A percentile compares a stretch with the other conserved stretches of the same genome.
These are phyloP conservation scores for Globisporangium mamillatum DNA, from an alignment of 352 stramenopile genomes.

Conservation along the genomic window DNA sequence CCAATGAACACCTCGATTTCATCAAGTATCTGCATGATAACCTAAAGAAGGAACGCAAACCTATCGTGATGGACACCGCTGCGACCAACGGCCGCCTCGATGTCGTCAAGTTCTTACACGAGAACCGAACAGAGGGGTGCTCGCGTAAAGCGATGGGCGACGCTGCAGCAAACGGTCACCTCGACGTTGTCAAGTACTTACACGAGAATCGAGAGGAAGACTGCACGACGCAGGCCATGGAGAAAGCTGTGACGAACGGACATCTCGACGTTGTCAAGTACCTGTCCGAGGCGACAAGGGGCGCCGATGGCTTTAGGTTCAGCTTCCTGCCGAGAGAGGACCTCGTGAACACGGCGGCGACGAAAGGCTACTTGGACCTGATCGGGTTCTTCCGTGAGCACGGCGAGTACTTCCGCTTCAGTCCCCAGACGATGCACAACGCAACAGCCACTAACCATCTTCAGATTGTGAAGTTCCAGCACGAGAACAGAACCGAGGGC, in stretches of 20 bases:
- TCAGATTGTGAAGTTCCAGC: constrained; percentile 8
- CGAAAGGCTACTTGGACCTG: not conserved
- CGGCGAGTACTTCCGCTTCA: constrained; percentile 4
- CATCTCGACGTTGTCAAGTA: not conserved
- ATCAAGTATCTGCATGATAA: constrained; percentile 15
- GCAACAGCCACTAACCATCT: constrained; percentile 6
- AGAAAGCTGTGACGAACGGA: not conserved
- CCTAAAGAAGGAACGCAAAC: too few species aligned
- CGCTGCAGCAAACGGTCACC: too few species aligned
- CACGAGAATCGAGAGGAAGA: not conserved
- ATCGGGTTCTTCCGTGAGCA: constrained; percentile 12
- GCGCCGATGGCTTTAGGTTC: not conserved
- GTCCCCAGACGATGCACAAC: not conserved
- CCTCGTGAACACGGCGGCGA: constrained; percentile 8
- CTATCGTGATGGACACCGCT: too few species aligned
- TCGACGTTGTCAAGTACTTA: too few species aligned
- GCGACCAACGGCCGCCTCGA: too few species aligned
- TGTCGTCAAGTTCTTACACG: too few species aligned
- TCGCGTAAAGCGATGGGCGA: too few species aligned
- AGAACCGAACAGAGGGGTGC: too few species aligned
- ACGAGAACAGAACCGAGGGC: constrained; percentile 4
- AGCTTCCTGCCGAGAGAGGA: not conserved
- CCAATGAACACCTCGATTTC: constrained; percentile 3
- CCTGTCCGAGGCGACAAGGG: not conserved
- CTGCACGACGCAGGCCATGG: not conserved